phyloP scores from a whole-genome alignment of 805 yeast genomes.

The Starmerella khaoyaiensis region DNA sequence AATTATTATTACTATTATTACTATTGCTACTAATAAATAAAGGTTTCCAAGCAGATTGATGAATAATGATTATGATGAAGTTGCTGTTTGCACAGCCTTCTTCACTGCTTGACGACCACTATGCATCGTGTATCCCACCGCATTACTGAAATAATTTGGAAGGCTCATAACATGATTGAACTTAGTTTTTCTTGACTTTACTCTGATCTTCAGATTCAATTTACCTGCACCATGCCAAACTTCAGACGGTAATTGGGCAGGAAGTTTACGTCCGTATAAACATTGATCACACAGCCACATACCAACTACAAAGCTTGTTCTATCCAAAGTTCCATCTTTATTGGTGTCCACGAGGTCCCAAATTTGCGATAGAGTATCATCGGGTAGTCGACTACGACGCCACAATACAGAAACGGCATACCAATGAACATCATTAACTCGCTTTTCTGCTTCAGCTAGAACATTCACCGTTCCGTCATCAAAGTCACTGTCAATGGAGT shows the following conservation, averaged over 20 bases:
- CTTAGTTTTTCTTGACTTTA: conserved; percentile 21
- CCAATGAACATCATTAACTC: conserved; percentile 35
- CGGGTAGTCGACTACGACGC: conserved; percentile 62
- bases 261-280: conserved; percentile 82
- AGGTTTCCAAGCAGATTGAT: no score
- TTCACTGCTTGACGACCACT: conserved; percentile 18
- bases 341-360: conserved; percentile 52
- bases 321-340: conserved; percentile 58
- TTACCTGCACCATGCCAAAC: conserved; percentile 69
- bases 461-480: conserved; percentile 18
- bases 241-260: conserved; percentile 47
- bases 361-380: conserved; percentile 43
- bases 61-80: no score
- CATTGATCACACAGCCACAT: conserved; percentile 98
- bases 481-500: conserved; percentile 6
- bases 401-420: conserved; percentile 66
- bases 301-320: conserved; percentile 83
- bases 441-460: conserved; percentile 25
- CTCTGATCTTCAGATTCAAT: conserved; percentile 30
- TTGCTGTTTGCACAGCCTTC: conserved; percentile 19
- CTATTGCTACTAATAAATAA: background rate
- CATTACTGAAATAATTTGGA: conserved; percentile 12
- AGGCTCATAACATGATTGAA: conserved; percentile 9
- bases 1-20: no score
- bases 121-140: conserved; percentile 17